Base-by-base conservation (phyloP, 2,329 filamentous ascomycete genomes). In the Beauveria australis region DNA sequence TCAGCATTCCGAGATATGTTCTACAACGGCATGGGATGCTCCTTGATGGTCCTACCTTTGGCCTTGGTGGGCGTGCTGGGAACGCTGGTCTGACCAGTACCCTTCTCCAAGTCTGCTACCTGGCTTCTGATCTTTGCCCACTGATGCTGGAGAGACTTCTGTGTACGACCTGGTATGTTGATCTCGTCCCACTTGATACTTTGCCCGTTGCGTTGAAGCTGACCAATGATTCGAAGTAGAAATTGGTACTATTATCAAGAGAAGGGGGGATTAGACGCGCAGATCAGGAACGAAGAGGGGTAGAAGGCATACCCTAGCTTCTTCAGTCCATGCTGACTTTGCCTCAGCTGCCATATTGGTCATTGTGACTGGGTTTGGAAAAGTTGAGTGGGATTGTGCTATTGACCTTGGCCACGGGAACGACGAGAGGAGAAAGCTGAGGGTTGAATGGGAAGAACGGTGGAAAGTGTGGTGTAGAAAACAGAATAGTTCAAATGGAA, bases 61-160 rank as follows among this genome's bases (percentile, higher is more conserved):
- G 8, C 30, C 33, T 60, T 60, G 19, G 28, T 14, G 7, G 51
- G 58, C 43, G 51, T 60, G 16, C 19, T 59, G 4, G 51, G 51
- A 30, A 30, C 54, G 12, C 19, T 59, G 61, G 19, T 57, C n/a
- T 26, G 52, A 28, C n/a, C 55, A 16, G 12, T n/a, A 16, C 10
- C 9, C 49, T 37, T 61, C 47, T 73, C 70, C 52, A 73, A 64
- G 5, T 73, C 71, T 6, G 61, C 60, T 43, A 65, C 61, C 43
- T 62, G 53, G 3, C 53, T 33, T 14, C 47, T 19, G 19, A 67
- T 64, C 30, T 64, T 62, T 19, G 61, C 46, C 66, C 66, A 68
- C 49, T 63, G 63, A 12, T 61, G 47, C 41, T 61, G 51, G 3
- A 67, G 10, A n/a, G 66, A 65, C 53, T 67, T 68, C n/a, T 54